phyloP scores from a whole-genome alignment of 2,329 filamentous ascomycete genomes.

The Hymenoscyphus occultus region DNA sequence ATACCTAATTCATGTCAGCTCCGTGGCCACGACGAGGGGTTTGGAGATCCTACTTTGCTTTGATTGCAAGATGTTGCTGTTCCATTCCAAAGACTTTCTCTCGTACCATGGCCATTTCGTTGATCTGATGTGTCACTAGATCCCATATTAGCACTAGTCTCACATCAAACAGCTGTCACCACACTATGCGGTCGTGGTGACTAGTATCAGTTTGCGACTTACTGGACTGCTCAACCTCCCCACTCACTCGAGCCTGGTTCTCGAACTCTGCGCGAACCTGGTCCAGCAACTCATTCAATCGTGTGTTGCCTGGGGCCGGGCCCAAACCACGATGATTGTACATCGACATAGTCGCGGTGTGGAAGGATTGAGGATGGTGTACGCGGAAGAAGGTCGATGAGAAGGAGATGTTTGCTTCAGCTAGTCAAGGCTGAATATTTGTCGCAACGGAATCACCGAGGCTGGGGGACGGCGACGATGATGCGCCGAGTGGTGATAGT shows the following conservation, averaged over 20 bases:
- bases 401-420: background rate
- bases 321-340: conserved; percentile 83
- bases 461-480: background rate
- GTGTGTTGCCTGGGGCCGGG: conserved; percentile 60
- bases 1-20: conserved; percentile 58
- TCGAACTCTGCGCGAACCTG: conserved; percentile 91
- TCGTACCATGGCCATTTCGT: conserved; percentile 91
- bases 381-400: background rate
- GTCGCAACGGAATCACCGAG: background rate
- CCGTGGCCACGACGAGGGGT: conserved; percentile 1
- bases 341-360: conserved; percentile 60
- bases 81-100: conserved; percentile 93
- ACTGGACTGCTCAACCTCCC: conserved; percentile 93
- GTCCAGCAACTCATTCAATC: conserved; percentile 88
- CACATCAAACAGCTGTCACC: background rate
- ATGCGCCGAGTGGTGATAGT: background rate
- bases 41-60: conserved; percentile 71
- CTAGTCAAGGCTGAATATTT: background rate
- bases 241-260: conserved; percentile 72
- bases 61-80: conserved; percentile 81
- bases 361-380: background rate
- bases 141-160: background rate
- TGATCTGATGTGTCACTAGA: conserved; percentile 81
- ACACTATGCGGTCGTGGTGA: background rate
- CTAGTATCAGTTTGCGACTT: conserved; percentile 45